A percentile compares a stretch with the other conserved stretches of the same genome.
Conservation (phyloP, 257 asterid species). For the Misopates orontium region DNA sequence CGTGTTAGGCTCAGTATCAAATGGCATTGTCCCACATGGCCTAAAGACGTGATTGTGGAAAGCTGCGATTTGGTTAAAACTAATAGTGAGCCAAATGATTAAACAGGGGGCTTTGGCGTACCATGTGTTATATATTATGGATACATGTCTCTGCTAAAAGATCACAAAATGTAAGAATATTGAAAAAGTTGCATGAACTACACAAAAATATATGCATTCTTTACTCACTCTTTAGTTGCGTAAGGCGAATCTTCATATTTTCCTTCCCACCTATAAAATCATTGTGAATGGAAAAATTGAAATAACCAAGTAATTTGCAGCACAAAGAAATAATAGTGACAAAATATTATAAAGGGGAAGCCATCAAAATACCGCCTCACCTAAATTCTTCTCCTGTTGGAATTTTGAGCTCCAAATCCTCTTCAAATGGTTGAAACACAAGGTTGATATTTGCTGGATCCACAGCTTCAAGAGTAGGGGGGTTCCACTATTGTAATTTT, state of each 20-base stretch:
- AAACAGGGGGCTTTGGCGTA: too few species aligned
- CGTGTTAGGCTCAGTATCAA: too few species aligned
- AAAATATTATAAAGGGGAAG: not conserved
- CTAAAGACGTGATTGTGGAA: too few species aligned
- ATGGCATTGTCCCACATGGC: too few species aligned
- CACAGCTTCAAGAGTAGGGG: slow-evolving; percentile 54
- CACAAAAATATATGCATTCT: not conserved
- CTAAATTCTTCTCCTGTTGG: slow-evolving; percentile 66
- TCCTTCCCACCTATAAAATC: slow-evolving; percentile 70
- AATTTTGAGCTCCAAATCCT: slow-evolving; percentile 73
- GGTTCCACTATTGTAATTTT: too few species aligned
- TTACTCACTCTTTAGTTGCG: slow-evolving; percentile 29
- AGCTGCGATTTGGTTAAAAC: too few species aligned
- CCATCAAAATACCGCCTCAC: slow-evolving; percentile 35
- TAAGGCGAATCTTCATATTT: slow-evolving; percentile 65
- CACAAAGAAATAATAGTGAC: not conserved
- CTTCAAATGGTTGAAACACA: slow-evolving; percentile 63
- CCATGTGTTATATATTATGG: too few species aligned
- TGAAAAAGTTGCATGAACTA: too few species aligned
- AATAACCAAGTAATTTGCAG: slow-evolving; percentile 19
- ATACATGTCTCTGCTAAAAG: too few species aligned
- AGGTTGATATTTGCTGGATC: slow-evolving; percentile 48
- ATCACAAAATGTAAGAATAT: too few species aligned
- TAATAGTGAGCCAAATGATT: too few species aligned
- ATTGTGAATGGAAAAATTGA: not conserved